These are phyloP conservation scores for Lactarius trivialis DNA, from an alignment of 768 basidiomycete genomes.

Conservation along the genomic window DNA sequence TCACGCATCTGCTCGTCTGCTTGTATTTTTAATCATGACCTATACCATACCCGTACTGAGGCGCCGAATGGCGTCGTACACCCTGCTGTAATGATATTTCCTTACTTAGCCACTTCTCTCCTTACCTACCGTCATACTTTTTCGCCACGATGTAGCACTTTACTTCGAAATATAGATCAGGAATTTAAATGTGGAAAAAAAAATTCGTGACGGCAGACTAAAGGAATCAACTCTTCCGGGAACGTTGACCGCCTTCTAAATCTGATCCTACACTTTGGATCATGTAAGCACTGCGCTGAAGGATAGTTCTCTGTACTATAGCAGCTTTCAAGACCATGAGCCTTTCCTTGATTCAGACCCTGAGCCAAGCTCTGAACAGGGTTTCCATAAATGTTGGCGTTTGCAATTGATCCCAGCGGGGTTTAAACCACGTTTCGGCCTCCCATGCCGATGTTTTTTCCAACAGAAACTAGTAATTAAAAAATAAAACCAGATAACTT, in stretches of 20 bases:
- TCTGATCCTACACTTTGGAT: too few species aligned
- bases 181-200: background rate
- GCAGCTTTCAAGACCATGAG: too few species aligned
- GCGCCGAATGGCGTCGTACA: background rate
- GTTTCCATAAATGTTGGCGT: too few species aligned
- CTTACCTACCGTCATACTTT: background rate
- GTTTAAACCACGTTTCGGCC: too few species aligned
- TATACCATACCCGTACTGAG: constrained; percentile 4
- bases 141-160: constrained; percentile 6
- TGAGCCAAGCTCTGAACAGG: too few species aligned
- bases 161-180: background rate
- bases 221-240: background rate
- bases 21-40: constrained; percentile 10
- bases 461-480: too few species aligned
- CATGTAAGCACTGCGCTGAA: too few species aligned
- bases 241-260: background rate
- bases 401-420: too few species aligned
- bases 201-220: background rate
- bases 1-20: background rate
- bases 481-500: too few species aligned
- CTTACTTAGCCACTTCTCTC: background rate
- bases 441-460: too few species aligned
- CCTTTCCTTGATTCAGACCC: too few species aligned
- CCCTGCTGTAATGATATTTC: constrained; percentile 7
- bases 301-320: too few species aligned